A percentile compares a stretch with the other conserved stretches of the same genome.
These are phyloP conservation scores for Clathrospora elynae DNA, from an alignment of 2,329 filamentous ascomycete species.

Conservation along the genomic window DNA sequence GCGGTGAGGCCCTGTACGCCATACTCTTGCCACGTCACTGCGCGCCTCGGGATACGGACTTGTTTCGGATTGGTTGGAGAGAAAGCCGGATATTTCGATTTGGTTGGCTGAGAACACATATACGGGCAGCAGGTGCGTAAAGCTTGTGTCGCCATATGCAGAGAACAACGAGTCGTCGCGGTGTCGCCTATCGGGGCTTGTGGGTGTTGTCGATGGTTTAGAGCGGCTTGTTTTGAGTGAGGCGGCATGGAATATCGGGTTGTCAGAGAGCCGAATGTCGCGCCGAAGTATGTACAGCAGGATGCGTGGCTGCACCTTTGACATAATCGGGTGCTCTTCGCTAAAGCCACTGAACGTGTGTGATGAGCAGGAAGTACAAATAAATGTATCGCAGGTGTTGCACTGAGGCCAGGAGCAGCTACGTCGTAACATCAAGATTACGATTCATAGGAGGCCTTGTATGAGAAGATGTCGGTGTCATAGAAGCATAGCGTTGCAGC, in stretches of 20 bases:
- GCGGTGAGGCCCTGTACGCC: conserved; percentile 74
- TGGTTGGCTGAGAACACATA: conserved; percentile 73
- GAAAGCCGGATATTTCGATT: conserved; percentile 74
- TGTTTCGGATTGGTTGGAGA: conserved; percentile 53
- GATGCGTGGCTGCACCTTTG: conserved; percentile 49
- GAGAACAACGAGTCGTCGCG: conserved; percentile 46
- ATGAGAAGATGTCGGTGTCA: conserved; percentile 12
- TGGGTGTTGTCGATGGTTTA: conserved; percentile 10
- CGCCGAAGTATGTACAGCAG: conserved; percentile 74
- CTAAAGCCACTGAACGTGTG: conserved; percentile 18
- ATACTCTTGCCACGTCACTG: conserved; percentile 69
- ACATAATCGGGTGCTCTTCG: conserved; percentile 27
- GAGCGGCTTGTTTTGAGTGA: conserved; percentile 34
- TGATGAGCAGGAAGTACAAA: conserved; percentile 32
- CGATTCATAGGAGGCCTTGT: conserved; percentile 19
- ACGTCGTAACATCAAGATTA: conserved; percentile 41
- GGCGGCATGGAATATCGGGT: conserved; percentile 69
- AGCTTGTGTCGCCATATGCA: conserved; percentile 25
- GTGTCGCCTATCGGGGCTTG: conserved; percentile 31
- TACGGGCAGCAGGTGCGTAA: conserved; percentile 66
- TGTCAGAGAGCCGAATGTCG: conserved; percentile 75
- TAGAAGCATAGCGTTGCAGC: conserved; percentile 28
- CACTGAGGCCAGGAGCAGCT: conserved; percentile 40
- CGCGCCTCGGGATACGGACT: conserved; percentile 70
- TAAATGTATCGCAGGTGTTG: conserved; percentile 32